Evolutionary conservation across 192 early-diverging fungal genomes (phyloP).

Genomic region (Coemansia sp.): DNA sequence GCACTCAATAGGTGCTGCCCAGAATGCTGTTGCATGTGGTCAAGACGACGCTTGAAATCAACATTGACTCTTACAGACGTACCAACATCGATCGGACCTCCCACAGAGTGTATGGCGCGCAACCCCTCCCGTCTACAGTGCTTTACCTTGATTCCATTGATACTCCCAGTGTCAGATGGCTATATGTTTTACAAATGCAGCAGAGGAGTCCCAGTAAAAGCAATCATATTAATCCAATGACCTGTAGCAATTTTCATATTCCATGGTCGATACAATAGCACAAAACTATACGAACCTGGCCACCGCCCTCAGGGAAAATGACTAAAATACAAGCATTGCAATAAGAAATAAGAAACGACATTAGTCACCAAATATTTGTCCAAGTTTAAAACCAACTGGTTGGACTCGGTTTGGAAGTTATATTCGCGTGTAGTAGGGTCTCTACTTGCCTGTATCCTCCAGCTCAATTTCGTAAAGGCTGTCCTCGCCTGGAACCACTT

Average conservation of each 20-base stretch:
- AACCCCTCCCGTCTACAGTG: constrained; percentile 62
- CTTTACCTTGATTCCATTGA: constrained; percentile 56
- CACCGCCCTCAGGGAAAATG: constrained; percentile 78
- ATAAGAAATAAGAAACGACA: too few relatives aligned
- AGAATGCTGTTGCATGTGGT: constrained; percentile 77
- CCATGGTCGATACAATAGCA: neutral
- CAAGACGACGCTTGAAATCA: constrained; percentile 66
- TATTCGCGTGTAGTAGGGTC: constrained; percentile 8
- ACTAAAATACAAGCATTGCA: constrained; percentile 41
- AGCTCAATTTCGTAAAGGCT: constrained; percentile 64
- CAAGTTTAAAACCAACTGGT: neutral
- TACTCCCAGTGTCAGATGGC: constrained; percentile 57
- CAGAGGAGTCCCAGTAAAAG: too few relatives aligned
- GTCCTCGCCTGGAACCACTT: constrained; percentile 54
- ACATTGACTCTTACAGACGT: constrained; percentile 55
- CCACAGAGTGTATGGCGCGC: constrained; percentile 61
- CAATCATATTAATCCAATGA: too few relatives aligned
- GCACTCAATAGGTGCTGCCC: constrained; percentile 72
- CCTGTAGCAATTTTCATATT: too few relatives aligned
- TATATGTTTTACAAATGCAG: neutral
- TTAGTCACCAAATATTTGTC: neutral
- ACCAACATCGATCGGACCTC: constrained; percentile 52
- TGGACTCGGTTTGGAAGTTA: neutral
- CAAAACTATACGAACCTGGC: constrained; percentile 49
- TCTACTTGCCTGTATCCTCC: constrained; percentile 54